Percentiles rank a stretch among this genome's conserved stretches.
Conservation (phyloP, 306 rosid genomes). For the Vigna unguiculata region DNA sequence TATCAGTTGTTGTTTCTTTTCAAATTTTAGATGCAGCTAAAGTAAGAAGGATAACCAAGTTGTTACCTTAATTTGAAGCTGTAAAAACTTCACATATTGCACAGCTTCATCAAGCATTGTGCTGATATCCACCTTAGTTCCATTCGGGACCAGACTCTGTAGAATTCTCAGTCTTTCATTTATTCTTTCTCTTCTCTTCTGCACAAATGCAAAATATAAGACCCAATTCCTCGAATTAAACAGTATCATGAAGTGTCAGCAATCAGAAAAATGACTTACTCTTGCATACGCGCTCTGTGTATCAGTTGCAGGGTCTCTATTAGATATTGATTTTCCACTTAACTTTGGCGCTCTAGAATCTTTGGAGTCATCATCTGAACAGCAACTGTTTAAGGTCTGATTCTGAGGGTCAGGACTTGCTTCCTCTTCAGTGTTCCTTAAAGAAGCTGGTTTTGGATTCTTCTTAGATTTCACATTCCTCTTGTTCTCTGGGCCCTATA, state of each 20-base stretch:
- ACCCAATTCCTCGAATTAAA: conserved; percentile 14
- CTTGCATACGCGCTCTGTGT: conserved; percentile 88
- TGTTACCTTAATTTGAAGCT: conserved; percentile 87
- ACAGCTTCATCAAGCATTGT: conserved; percentile 99
- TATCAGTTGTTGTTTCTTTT: neutral
- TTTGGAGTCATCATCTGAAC: conserved; percentile 75
- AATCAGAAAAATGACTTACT: conserved; percentile 45
- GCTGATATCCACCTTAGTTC: conserved; percentile 96
- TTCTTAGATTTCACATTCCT: conserved; percentile 54
- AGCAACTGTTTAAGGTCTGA: conserved; percentile 64
- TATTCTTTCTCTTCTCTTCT: conserved; percentile 97
- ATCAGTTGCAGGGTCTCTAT: conserved; percentile 72
- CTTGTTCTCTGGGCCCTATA: conserved; percentile 52
- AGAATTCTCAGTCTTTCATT: conserved; percentile 85
- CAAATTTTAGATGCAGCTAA: neutral
- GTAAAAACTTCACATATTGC: conserved; percentile 83
- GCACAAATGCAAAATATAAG: conserved; percentile 40
- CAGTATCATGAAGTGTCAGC: neutral
- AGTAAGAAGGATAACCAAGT: conserved; percentile 17
- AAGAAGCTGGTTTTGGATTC: conserved; percentile 47
- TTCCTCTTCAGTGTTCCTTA: conserved; percentile 56
- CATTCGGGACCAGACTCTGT: conserved; percentile 85
- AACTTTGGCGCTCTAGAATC: conserved; percentile 32
- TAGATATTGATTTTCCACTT: conserved; percentile 63
- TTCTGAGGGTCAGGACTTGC: conserved; percentile 45